Base-by-base conservation (phyloP, 371 early-diverging fungal species). In the Nematocida ausubeli region DNA sequence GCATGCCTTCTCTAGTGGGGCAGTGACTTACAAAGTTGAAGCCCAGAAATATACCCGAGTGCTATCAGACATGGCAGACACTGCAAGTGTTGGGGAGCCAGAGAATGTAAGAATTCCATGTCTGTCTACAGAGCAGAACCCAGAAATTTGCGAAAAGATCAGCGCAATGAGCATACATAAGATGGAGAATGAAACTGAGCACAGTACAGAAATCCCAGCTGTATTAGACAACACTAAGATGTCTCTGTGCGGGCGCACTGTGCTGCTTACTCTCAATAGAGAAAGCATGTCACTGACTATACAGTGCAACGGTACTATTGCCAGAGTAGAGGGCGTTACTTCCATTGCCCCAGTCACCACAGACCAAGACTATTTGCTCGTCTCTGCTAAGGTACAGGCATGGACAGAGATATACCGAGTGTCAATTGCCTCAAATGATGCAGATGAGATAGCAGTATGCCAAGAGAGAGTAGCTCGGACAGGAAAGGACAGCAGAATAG, bases 331-430 rank as follows among this genome's bases (percentile, higher is more conserved):
- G 34, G 37, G 40, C 22, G 67, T 66, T 16, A 52, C 78, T 3
- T 49, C 66, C 66, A 34, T 55, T n/a, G 54, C 55, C 4, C 28
- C 22, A 14, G 12, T 42, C 12, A 37, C 9, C 16, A 14, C 19
- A 34, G 55, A 47, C 5, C n/a, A 35, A 12, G 5, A 49, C 22
- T 30, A 35, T 22, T 6, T 75, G 7, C 42, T 75, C 26, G 35
- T 67, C 19, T 42, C 78, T 34, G 7, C 14, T 16, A 26, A 28
- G 16, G 6, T 4, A 0, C 68, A 64, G 35, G 49, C 78, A 6
- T 65, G 51, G 52, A 75, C 78, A 49, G 52, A 63, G 19, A 39
- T 75, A 28, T 44, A 28, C 73, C 24, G 22, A 26, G 2, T 72
- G 0, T 54, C 54, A n/a, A 12, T 54, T 7, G 28, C 1, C 1